These are phyloP conservation scores for Cystobasidium slooffiae DNA, from an alignment of 1,284 basidiomycete genomes.

Conservation along the genomic window DNA sequence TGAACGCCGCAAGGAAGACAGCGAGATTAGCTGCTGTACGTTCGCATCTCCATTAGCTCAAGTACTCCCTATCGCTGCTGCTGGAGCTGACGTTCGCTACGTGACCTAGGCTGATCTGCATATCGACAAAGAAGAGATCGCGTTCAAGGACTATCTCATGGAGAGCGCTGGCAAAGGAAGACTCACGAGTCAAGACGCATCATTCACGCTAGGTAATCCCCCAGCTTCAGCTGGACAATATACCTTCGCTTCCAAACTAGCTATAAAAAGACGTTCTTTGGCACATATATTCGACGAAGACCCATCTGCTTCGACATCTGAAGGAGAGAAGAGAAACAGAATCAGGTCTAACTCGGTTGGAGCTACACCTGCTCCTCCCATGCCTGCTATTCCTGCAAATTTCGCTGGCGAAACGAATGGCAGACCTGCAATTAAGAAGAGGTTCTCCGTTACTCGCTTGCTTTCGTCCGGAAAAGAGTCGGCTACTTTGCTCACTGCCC, in stretches of 20 bases:
- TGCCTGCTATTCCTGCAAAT: neutral
- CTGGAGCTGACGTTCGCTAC: neutral
- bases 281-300: constrained; percentile 22
- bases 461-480: constrained; percentile 10
- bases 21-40: constrained; percentile 21
- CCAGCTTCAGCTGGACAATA: neutral
- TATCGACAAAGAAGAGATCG: constrained; percentile 47
- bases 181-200: constrained; percentile 50
- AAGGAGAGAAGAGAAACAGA: neutral
- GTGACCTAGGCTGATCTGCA: constrained; percentile 3
- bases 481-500: neutral
- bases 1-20: constrained; percentile 61
- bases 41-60: neutral
- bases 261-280: constrained; percentile 24
- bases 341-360: constrained; percentile 32
- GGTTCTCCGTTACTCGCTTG: constrained; percentile 35
- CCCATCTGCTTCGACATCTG: neutral
- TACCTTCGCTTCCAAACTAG: neutral
- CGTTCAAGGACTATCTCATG: constrained; percentile 48
- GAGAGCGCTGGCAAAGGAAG: constrained; percentile 50
- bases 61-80: neutral
- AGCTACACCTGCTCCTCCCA: neutral
- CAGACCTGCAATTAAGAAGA: constrained; percentile 29
- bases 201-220: constrained; percentile 27
- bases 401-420: neutral